Conservation (phyloP, 1,284 basidiomycete species). For the Ceratobasidium theobromae region DNA sequence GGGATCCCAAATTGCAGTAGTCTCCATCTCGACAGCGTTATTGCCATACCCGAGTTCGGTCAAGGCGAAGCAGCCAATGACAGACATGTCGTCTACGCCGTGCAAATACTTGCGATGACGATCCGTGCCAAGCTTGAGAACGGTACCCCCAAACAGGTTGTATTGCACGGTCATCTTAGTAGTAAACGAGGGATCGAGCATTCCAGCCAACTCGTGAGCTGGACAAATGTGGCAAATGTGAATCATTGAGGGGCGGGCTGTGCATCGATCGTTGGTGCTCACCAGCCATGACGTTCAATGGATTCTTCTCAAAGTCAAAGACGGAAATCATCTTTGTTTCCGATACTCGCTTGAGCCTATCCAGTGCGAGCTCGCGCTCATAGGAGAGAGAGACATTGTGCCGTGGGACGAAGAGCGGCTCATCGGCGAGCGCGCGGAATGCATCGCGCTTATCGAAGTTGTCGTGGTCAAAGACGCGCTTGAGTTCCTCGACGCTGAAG, state of each 20-base stretch:
- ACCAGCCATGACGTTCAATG: conserved; percentile 32
- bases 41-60: conserved; percentile 31
- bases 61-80: conserved; percentile 33
- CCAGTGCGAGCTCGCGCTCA: conserved; percentile 31
- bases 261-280: not conserved
- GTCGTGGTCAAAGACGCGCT: conserved; percentile 31
- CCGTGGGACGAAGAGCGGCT: conserved; percentile 30
- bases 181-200: conserved; percentile 30
- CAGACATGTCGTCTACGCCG: conserved; percentile 28
- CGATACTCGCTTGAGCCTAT: conserved; percentile 29
- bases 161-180: conserved; percentile 33
- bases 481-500: conserved; percentile 27
- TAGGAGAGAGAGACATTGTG: conserved; percentile 30
- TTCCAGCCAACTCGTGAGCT: conserved; percentile 22
- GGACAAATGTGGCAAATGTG: not conserved
- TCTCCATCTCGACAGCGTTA: conserved; percentile 32
- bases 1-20: conserved; percentile 28
- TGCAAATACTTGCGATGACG: conserved; percentile 25
- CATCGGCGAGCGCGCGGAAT: conserved; percentile 21
- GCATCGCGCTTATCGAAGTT: conserved; percentile 25
- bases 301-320: conserved; percentile 30
- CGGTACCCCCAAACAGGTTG: conserved; percentile 33
- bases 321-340: conserved; percentile 30
- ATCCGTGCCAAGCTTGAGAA: conserved; percentile 30
- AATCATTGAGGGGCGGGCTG: not conserved